Evolutionary conservation across 73 alveolate genomes (phyloP), one percentile per base, ranked within the genome.

Genomic region (Urostyla sp.): DNA sequence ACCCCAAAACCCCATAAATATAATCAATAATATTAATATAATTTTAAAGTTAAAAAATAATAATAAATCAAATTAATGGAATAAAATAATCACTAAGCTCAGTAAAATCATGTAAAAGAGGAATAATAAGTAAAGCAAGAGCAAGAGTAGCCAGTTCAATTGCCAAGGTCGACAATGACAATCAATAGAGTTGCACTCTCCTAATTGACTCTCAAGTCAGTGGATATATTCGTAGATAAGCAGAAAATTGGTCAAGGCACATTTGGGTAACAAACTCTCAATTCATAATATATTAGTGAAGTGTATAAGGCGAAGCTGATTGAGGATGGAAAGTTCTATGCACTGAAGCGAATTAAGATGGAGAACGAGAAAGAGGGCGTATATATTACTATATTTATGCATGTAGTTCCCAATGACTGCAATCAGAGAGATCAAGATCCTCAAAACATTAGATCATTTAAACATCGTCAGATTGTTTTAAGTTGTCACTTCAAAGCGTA

Each of bases 341-440:
- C 99, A 11, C 86, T 97, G 58, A 97, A 97, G 77, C 84, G 81
- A 81, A 84, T 97, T 40, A 92, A 84, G 57, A 91, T 95, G 80
- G 93, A 85, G 36, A 87, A 94, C 40, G 97, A 91, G 35, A 88
- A 92, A 87, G 98, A 97, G 49, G 99, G 99, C 13, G 87, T 75
- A 75, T 26, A 53, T 28, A 20, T 20, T 20, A 52, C 1, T 15
- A 13, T 8, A 20, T n/a, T 10, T 5, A 20, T 7, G 10, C 30
- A 44, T 38, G 23, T 75, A 75, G 57, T 97, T 97, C 66, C 99
- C 99, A 24, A 90, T 96, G 10, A 95, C 99, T 5, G 98, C 99
- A 20, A 85, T 97, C 43, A 83, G 99, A 80, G 99, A 97, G 85
- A 97, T 97, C 80, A 81, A 86, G 74, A 80, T 95, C 46, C 93